Evolutionary conservation across 1,139 yeast genomes (phyloP).

Genomic region (Nakaseomyces nivariensis): DNA sequence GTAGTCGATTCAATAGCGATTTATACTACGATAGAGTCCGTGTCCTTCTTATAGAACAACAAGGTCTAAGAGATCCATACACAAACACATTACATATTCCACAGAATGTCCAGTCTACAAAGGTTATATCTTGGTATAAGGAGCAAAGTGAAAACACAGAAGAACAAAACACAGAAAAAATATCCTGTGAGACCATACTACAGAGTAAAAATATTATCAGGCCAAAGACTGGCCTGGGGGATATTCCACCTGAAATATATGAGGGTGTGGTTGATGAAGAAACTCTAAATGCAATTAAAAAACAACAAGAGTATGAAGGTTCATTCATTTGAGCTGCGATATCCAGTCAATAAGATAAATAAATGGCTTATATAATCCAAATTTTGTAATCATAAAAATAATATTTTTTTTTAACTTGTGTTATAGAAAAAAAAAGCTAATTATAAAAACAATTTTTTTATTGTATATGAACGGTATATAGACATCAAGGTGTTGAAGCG

Average conservation of each 20-base stretch:
- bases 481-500: neutral
- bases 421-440: too few species aligned
- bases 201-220: constrained; percentile 38
- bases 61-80: constrained; percentile 70
- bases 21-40: constrained; percentile 52
- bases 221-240: constrained; percentile 49
- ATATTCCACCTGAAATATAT: constrained; percentile 49
- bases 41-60: constrained; percentile 33
- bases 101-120: constrained; percentile 59
- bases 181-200: constrained; percentile 45
- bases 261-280: constrained; percentile 50
- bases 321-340: neutral
- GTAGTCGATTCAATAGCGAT: constrained; percentile 57
- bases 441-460: too few species aligned
- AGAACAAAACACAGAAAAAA: constrained; percentile 14
- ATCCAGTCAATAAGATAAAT: too few species aligned
- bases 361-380: too few species aligned
- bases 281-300: constrained; percentile 48
- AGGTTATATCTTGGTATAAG: constrained; percentile 31
- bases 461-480: neutral
- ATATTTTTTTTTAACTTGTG: neutral
- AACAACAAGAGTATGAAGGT: constrained; percentile 51
- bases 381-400: too few species aligned
- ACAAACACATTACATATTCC: constrained; percentile 75
- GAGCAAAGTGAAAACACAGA: constrained; percentile 15